phyloP scores from a whole-genome alignment of 2,329 filamentous ascomycete genomes.

The Phaeomoniella chlamydospora region DNA sequence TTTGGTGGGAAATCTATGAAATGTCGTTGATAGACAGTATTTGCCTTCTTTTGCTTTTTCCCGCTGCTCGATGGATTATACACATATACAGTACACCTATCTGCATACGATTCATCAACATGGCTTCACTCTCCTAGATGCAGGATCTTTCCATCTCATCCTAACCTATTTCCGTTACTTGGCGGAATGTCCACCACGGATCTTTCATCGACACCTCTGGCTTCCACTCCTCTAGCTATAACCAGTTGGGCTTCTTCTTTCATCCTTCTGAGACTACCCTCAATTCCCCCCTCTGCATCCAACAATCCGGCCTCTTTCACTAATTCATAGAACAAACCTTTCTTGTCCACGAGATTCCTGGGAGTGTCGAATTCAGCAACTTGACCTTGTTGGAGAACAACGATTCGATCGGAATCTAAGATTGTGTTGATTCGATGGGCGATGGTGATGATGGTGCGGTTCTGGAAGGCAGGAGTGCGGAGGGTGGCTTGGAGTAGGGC shows the following conservation, averaged over 20 bases:
- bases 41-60: no score
- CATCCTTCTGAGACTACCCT: neutral
- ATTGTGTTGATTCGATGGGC: conserved; percentile 98
- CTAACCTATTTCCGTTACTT: no score
- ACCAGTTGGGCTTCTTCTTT: neutral
- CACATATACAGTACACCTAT: no score
- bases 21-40: no score
- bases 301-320: conserved; percentile 80
- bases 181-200: no score
- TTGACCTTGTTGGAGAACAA: conserved; percentile 80
- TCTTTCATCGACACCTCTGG: no score
- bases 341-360: conserved; percentile 56
- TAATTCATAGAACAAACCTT: conserved; percentile 74
- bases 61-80: no score
- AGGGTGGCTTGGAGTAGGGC: conserved; percentile 49
- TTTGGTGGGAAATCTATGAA: no score
- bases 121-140: no score
- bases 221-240: no score
- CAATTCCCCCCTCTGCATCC: conserved; percentile 4
- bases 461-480: conserved; percentile 57
- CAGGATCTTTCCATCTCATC: no score
- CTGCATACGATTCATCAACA: no score
- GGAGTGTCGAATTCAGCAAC: conserved; percentile 92
- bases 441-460: conserved; percentile 95
- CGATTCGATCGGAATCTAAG: conserved; percentile 71